Percentiles rank a stretch among this genome's conserved stretches.
Evolutionary conservation across 179 eudicot species (phyloP).

Genomic region (Drosera spatulata): DNA sequence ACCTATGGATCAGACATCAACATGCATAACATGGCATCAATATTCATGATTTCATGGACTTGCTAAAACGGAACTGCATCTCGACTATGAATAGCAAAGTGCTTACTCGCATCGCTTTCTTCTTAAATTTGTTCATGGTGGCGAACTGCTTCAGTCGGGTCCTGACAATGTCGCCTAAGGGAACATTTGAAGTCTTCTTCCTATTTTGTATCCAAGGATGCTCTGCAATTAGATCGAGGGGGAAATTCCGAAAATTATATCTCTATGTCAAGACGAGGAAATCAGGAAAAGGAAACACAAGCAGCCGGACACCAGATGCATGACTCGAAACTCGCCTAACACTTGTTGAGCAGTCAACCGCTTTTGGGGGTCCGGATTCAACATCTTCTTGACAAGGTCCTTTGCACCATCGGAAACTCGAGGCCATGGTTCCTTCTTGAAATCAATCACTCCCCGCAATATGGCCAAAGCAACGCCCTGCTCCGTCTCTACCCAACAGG

Average conservation of each 20-base stretch:
- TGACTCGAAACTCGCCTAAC: constrained; percentile 48
- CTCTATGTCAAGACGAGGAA: neutral
- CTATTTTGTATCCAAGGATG: constrained; percentile 92
- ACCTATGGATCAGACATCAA: constrained; percentile 24
- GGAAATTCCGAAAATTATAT: neutral
- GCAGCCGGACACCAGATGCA: too few relatives aligned
- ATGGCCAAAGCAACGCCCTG: constrained; percentile 95
- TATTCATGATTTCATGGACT: neutral
- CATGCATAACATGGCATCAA: neutral
- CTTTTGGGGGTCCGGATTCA: constrained; percentile 75
- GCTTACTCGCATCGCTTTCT: constrained; percentile 72
- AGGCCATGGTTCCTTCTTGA: constrained; percentile 97
- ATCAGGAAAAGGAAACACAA: neutral
- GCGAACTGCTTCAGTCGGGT: constrained; percentile 86
- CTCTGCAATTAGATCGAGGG: constrained; percentile 27
- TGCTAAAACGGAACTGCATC: neutral
- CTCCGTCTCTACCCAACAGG: constrained; percentile 59
- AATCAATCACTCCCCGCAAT: constrained; percentile 70
- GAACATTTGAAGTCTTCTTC: constrained; percentile 90
- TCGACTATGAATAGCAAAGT: neutral
- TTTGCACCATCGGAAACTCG: constrained; percentile 86
- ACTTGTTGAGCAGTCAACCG: constrained; percentile 90
- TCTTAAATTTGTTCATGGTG: constrained; percentile 82
- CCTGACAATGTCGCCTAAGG: constrained; percentile 85
- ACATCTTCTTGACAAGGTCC: constrained; percentile 69